phyloP scores from a whole-genome alignment of 441 rosid species.

The Eugenia klotzschiana region DNA sequence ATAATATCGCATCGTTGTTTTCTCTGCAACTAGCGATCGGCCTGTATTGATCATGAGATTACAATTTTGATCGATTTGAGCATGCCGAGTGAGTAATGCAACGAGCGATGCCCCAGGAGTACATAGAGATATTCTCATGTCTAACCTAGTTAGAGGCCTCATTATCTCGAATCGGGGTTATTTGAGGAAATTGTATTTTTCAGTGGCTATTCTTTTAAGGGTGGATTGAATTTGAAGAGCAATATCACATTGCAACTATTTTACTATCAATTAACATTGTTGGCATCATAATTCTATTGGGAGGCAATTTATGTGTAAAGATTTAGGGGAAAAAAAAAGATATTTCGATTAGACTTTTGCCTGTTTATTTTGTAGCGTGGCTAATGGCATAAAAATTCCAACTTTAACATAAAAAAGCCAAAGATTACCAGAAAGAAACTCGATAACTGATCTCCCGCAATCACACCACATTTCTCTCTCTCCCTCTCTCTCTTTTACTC shows the following conservation, averaged over 20 bases:
- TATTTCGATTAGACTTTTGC: not conserved
- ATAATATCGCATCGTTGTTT: not conserved
- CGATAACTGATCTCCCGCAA: not conserved
- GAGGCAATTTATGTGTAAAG: not conserved
- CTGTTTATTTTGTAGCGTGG: not conserved
- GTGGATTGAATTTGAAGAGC: not conserved
- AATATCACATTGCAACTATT: not conserved
- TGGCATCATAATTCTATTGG: not conserved
- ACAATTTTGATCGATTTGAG: not conserved
- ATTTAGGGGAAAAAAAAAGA: not conserved
- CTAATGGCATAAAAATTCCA: not conserved
- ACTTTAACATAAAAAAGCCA: not conserved
- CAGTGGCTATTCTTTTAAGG: not conserved
- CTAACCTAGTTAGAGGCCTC: not conserved
- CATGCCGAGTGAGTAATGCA: fast-evolving
- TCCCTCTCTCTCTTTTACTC: not conserved
- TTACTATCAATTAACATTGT: not conserved
- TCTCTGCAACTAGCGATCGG: not conserved
- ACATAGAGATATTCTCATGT: not conserved
- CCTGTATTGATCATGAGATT: not conserved
- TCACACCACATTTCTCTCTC: not conserved
- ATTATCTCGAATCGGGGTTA: not conserved
- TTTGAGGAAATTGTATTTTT: not conserved
- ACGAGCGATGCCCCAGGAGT: not conserved
- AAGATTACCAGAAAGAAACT: not conserved